Evolutionary conservation across 75 land plant genomes (phyloP).

Genomic region (Picea sitchensis): DNA sequence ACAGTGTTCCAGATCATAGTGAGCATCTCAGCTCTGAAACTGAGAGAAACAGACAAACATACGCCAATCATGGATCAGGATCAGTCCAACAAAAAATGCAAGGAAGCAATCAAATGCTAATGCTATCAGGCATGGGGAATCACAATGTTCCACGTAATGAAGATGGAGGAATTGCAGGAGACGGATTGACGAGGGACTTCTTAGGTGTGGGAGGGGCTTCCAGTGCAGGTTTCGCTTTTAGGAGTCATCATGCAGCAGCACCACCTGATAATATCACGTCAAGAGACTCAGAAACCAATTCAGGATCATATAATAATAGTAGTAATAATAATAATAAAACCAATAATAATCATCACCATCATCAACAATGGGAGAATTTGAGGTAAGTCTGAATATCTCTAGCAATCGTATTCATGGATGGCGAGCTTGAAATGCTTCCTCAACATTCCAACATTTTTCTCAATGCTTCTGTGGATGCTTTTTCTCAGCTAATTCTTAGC

Average conservation of each 20-base stretch:
- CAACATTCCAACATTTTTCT: too few relatives aligned
- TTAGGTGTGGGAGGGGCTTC: slow-evolving; percentile 67
- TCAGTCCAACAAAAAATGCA: not conserved
- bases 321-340: not conserved
- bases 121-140: slow-evolving; percentile 4
- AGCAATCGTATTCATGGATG: not conserved
- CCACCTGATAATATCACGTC: not conserved
- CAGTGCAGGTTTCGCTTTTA: not conserved
- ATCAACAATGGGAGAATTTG: slow-evolving; percentile 9
- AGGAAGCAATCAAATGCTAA: slow-evolving; percentile 8
- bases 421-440: not conserved
- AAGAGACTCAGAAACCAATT: slow-evolving; percentile 3
- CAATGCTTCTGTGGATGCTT: too few relatives aligned
- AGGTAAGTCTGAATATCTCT: not conserved
- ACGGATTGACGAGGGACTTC: slow-evolving; percentile 73
- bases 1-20: not conserved
- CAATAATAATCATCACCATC: not conserved
- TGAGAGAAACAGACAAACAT: not conserved
- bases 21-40: not conserved
- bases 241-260: not conserved
- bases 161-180: slow-evolving; percentile 23
- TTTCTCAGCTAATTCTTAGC: too few relatives aligned
- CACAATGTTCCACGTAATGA: slow-evolving; percentile 1
- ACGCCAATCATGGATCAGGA: not conserved
- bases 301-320: not conserved